Conservation (phyloP, 2,329 filamentous ascomycete species). For the Aureobasidium melanogenum region DNA sequence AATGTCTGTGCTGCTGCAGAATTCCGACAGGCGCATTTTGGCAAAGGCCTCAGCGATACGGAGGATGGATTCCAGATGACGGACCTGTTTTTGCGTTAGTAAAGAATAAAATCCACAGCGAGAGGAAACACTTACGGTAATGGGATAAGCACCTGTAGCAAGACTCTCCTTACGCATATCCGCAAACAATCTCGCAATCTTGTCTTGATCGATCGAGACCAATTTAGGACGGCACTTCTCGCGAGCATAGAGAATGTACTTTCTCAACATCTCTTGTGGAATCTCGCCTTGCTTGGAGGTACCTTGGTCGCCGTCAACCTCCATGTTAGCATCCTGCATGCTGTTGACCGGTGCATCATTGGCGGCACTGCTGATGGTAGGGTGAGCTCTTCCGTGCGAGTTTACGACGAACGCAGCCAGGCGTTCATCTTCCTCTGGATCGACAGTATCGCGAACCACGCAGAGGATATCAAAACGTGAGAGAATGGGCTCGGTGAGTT, state of each 20-base stretch:
- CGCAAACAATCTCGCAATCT: slow-evolving; percentile 84
- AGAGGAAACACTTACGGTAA: slow-evolving; percentile 62
- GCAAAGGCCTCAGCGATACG: slow-evolving; percentile 90
- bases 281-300: slow-evolving; percentile 55
- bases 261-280: slow-evolving; percentile 79
- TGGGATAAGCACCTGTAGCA: slow-evolving; percentile 92
- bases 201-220: slow-evolving; percentile 96
- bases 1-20: slow-evolving; percentile 82
- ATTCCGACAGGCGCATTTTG: slow-evolving; percentile 96
- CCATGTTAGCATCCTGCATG: slow-evolving; percentile 44
- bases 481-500: slow-evolving; percentile 92
- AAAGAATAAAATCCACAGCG: not conserved
- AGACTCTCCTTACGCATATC: slow-evolving; percentile 92
- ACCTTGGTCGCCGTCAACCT: slow-evolving; percentile 45
- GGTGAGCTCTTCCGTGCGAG: slow-evolving; percentile 86
- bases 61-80: slow-evolving; percentile 96
- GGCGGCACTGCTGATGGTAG: slow-evolving; percentile 33
- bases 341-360: slow-evolving; percentile 41
- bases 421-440: slow-evolving; percentile 84
- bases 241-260: slow-evolving; percentile 93
- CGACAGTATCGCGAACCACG: slow-evolving; percentile 90
- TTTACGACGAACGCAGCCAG: slow-evolving; percentile 91
- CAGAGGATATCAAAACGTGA: slow-evolving; percentile 97
- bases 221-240: slow-evolving; percentile 86
- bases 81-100: slow-evolving; percentile 52